Evolutionary conservation across 1,284 basidiomycete genomes (phyloP).

Genomic region (Cryptococcus sp.): DNA sequence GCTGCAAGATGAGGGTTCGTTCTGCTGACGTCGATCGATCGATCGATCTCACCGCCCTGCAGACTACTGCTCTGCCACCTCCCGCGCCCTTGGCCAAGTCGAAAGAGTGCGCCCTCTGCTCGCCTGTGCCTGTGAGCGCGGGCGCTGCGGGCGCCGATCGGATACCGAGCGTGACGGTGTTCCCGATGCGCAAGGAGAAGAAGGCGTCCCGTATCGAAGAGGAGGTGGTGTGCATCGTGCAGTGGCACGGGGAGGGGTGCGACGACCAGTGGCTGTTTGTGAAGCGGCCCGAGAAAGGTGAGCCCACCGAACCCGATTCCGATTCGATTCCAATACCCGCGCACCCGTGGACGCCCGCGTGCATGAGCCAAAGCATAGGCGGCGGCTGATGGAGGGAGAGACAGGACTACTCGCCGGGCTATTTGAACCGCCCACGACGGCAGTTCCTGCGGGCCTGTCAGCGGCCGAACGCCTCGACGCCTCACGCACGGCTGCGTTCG

Average conservation of each 20-base stretch:
- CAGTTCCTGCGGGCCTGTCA: conserved; percentile 13
- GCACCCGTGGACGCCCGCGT: neutral
- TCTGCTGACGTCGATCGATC: neutral
- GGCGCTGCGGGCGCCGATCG: conserved; percentile 15
- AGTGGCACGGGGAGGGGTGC: conserved; percentile 59
- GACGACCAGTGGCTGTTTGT: conserved; percentile 64
- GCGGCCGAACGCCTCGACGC: conserved; percentile 9
- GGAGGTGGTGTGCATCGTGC: conserved; percentile 78
- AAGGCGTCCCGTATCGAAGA: conserved; percentile 81
- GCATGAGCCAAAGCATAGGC: neutral
- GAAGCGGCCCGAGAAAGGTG: conserved; percentile 78
- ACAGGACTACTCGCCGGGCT: conserved; percentile 83
- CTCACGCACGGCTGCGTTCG: conserved; percentile 6
- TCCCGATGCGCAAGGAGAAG: conserved; percentile 81
- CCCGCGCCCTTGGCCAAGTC: conserved; percentile 48
- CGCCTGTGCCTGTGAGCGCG: conserved; percentile 55
- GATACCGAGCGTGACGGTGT: conserved; percentile 59
- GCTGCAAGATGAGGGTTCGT: neutral
- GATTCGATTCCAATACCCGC: neutral
- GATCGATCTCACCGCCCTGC: conserved; percentile 23
- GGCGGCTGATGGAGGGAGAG: neutral
- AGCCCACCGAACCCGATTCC: conserved; percentile 8
- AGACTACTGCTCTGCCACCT: conserved; percentile 53
- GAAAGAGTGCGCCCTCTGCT: conserved; percentile 63
- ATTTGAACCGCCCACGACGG: conserved; percentile 49